Percentiles rank a stretch among this genome's conserved stretches.
These are phyloP conservation scores for Penicillium verrucosum DNA, from an alignment of 2,329 filamentous ascomycete genomes.

Conservation along the genomic window DNA sequence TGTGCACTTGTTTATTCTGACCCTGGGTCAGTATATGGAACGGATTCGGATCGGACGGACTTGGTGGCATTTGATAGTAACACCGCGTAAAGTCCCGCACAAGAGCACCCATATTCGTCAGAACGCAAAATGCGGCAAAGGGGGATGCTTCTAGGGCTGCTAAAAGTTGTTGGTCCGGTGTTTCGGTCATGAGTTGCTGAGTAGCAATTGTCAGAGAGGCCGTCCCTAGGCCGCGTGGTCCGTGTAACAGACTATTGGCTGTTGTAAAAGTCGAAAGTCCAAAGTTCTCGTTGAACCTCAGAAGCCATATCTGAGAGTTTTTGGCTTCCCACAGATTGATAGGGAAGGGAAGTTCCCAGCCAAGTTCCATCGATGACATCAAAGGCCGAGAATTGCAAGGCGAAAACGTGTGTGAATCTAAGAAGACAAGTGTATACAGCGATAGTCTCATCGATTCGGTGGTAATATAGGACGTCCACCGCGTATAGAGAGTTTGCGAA, in stretches of 20 bases:
- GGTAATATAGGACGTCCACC: constrained; percentile 27
- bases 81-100: too few species aligned
- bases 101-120: too few species aligned
- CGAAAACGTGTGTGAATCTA: constrained; percentile 29
- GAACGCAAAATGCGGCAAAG: too few species aligned
- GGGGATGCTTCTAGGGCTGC: too few species aligned
- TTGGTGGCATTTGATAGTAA: too few species aligned
- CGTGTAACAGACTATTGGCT: constrained; percentile 8
- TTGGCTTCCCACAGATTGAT: constrained; percentile 8
- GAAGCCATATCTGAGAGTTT: constrained; percentile 26
- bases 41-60: too few species aligned
- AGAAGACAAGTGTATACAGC: constrained; percentile 29
- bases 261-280: not conserved
- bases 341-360: constrained; percentile 35
- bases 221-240: constrained; percentile 19
- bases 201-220: too few species aligned
- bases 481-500: constrained; percentile 17
- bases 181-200: too few species aligned
- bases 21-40: too few species aligned
- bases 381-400: constrained; percentile 31
- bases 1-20: too few species aligned
- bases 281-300: constrained; percentile 16
- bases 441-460: constrained; percentile 33
- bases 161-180: too few species aligned
- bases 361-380: constrained; percentile 33